A percentile compares a stretch with the other conserved stretches of the same genome.
Evolutionary conservation across 805 yeast genomes (phyloP).

Genomic region (Sungouiozyma intestinalis): DNA sequence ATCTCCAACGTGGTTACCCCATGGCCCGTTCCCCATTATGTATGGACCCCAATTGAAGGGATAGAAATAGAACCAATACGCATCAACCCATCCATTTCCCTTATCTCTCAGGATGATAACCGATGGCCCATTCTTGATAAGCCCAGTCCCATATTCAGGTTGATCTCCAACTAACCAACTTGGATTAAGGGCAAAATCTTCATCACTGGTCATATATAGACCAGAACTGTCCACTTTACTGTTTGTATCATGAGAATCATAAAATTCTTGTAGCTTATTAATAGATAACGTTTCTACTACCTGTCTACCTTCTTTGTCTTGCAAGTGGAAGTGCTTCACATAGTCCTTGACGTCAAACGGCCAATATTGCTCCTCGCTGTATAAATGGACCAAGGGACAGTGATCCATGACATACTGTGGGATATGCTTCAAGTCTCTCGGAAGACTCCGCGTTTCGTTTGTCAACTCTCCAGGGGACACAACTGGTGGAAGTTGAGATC

Average conservation of each 20-base stretch:
- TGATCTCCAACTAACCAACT: conserved; percentile 78
- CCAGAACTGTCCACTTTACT: conserved; percentile 20
- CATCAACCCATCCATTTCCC: conserved; percentile 91
- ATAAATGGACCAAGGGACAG: conserved; percentile 74
- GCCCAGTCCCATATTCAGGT: conserved; percentile 66
- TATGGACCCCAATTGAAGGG: conserved; percentile 92
- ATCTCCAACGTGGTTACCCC: conserved; percentile 94
- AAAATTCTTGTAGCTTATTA: neutral
- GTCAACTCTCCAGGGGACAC: conserved; percentile 18
- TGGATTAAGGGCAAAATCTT: conserved; percentile 64
- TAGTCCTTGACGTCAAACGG: conserved; percentile 74
- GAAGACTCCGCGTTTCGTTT: conserved; percentile 21
- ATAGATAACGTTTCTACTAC: neutral
- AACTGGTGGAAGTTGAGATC: conserved; percentile 16
- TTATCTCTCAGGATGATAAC: conserved; percentile 76
- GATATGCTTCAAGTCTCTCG: conserved; percentile 35
- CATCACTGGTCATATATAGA: conserved; percentile 52
- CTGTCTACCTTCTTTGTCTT: conserved; percentile 35
- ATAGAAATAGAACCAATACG: conserved; percentile 93
- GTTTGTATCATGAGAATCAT: conserved; percentile 5
- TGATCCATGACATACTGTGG: conserved; percentile 54
- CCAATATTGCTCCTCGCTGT: conserved; percentile 77
- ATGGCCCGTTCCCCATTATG: conserved; percentile 96
- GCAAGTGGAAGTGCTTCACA: conserved; percentile 55
- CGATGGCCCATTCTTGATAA: conserved; percentile 68